Evolutionary conservation across 1,139 yeast species (phyloP).

Genomic region (Chernovozyma sophiae-reginae): DNA sequence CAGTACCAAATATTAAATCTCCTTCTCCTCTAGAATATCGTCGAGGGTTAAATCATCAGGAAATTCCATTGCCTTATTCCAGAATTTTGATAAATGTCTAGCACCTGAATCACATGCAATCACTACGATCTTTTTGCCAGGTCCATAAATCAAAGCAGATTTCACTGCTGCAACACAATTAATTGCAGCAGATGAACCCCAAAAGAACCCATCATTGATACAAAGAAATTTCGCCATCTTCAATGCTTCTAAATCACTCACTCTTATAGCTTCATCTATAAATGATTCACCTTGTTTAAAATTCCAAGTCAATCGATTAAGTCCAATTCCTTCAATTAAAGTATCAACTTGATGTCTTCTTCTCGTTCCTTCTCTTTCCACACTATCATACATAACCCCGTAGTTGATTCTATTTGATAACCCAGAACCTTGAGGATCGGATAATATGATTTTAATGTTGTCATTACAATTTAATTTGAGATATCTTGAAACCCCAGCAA

Average conservation of each 20-base stretch:
- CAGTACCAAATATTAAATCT: too few relatives aligned
- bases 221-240: conserved; percentile 84
- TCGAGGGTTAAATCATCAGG: conserved; percentile 25
- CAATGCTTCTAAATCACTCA: conserved; percentile 73
- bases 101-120: conserved; percentile 91
- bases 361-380: conserved; percentile 89
- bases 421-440: conserved; percentile 97
- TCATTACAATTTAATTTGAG: conserved; percentile 49
- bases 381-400: conserved; percentile 90
- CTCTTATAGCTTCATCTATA: conserved; percentile 78
- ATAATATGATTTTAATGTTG: conserved; percentile 50
- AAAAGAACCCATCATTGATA: conserved; percentile 79
- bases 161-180: conserved; percentile 87
- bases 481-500: conserved; percentile 78
- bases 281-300: conserved; percentile 64
- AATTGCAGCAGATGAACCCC: conserved; percentile 90
- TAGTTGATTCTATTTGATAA: conserved; percentile 75
- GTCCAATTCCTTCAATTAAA: conserved; percentile 87
- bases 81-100: conserved; percentile 85
- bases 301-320: conserved; percentile 81
- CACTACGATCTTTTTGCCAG: conserved; percentile 76
- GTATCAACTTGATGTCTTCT: conserved; percentile 97
- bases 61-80: conserved; percentile 61
- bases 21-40: conserved; percentile 21
- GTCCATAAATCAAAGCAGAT: conserved; percentile 52